Conservation (phyloP, 169 alveolate genomes). For the Blepharisma undulans region DNA sequence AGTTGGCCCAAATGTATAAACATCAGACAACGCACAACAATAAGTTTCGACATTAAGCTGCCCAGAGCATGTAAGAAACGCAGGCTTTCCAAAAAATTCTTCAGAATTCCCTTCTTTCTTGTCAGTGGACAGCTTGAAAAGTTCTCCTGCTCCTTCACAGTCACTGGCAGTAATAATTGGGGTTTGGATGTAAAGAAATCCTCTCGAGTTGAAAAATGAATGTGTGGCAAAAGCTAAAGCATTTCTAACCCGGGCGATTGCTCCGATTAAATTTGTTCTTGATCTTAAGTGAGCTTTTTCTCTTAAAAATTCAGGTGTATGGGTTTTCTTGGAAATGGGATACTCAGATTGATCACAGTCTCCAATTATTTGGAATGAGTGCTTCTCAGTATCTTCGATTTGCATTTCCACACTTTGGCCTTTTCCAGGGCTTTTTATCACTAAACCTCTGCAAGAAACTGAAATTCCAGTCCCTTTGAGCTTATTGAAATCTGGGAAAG, state of each 20-base stretch:
- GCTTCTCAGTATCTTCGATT: background rate
- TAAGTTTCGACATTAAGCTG: constrained; percentile 72
- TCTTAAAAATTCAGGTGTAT: constrained; percentile 69
- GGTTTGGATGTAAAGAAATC: constrained; percentile 23
- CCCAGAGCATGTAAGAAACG: constrained; percentile 84
- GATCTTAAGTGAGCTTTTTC: constrained; percentile 71
- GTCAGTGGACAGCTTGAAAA: background rate
- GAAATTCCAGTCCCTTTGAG: background rate
- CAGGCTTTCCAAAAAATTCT: constrained; percentile 46
- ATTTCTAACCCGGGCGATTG: background rate
- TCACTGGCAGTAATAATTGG: constrained; percentile 88
- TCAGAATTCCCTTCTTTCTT: constrained; percentile 3
- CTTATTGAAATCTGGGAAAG: background rate
- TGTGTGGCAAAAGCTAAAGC: constrained; percentile 62
- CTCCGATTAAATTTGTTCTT: constrained; percentile 51
- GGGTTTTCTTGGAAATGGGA: constrained; percentile 71
- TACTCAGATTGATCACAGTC: constrained; percentile 8
- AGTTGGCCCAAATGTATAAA: constrained; percentile 91
- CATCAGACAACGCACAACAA: constrained; percentile 69
- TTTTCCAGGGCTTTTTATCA: background rate
- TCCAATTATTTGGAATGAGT: background rate
- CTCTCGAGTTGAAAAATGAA: constrained; percentile 75
- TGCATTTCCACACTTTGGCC: background rate
- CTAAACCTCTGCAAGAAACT: background rate
- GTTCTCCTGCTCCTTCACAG: constrained; percentile 87